Conservation (phyloP, 1,284 basidiomycete species). For the Malassezia pachydermatis region DNA sequence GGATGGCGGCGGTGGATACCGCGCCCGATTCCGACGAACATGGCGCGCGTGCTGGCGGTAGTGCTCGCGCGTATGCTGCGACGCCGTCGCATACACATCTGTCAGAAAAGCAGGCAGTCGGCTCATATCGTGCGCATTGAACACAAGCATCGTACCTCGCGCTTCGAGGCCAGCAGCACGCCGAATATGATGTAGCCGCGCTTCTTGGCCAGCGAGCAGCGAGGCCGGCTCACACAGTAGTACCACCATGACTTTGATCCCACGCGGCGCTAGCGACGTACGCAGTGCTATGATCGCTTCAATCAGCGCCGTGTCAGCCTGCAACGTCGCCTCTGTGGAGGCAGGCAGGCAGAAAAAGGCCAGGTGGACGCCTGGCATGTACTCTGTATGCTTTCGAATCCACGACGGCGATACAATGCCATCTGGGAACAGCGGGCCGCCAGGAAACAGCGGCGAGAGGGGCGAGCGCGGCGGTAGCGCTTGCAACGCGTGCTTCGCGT, state of each 20-base stretch:
- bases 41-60: slow-evolving; percentile 84
- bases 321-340: slow-evolving; percentile 3
- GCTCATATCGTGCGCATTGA: slow-evolving; percentile 63
- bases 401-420: slow-evolving; percentile 92
- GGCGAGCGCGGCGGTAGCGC: slow-evolving; percentile 60
- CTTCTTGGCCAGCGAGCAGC: slow-evolving; percentile 60
- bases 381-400: slow-evolving; percentile 84
- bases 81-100: slow-evolving; percentile 74
- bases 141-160: slow-evolving; percentile 79
- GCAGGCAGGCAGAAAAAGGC: slow-evolving; percentile 67
- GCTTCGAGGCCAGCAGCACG: slow-evolving; percentile 78
- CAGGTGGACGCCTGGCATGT: slow-evolving; percentile 83
- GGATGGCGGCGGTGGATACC: slow-evolving; percentile 51
- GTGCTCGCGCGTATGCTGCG: slow-evolving; percentile 78
- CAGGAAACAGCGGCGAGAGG: slow-evolving; percentile 73
- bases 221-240: slow-evolving; percentile 74
- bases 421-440: slow-evolving; percentile 81
- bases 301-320: slow-evolving; percentile 57
- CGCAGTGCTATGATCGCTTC: slow-evolving; percentile 68
- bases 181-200: slow-evolving; percentile 71
- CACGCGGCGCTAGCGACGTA: slow-evolving; percentile 66
- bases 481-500: slow-evolving; percentile 19
- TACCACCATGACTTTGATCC: slow-evolving; percentile 86
- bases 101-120: slow-evolving; percentile 56
- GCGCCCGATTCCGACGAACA: slow-evolving; percentile 74